phyloP scores from a whole-genome alignment of 2,329 filamentous ascomycete genomes.

The Zymoseptoria passerinii region DNA sequence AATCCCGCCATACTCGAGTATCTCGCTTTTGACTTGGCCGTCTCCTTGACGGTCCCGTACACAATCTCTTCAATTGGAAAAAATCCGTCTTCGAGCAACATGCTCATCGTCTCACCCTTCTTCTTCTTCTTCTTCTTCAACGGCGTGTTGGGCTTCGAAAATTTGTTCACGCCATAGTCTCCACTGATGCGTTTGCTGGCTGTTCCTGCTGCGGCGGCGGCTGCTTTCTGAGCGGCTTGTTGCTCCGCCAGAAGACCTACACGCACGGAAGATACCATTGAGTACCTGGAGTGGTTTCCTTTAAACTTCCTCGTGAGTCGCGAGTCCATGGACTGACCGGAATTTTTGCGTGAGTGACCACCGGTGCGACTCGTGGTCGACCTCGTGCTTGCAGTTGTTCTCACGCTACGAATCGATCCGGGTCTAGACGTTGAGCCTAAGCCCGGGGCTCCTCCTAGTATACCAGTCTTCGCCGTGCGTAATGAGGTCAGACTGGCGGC shows the following conservation, averaged over 20 bases:
- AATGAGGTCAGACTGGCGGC: neutral
- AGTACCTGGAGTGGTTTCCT: neutral
- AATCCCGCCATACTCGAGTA: constrained; percentile 8
- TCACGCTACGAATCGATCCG: neutral
- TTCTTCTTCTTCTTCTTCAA: constrained; percentile 11
- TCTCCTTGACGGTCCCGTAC: constrained; percentile 3
- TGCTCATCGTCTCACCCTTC: constrained; percentile 26
- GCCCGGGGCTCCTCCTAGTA: neutral
- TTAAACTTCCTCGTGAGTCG: neutral
- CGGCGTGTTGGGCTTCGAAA: neutral
- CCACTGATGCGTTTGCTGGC: neutral
- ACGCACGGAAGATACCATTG: neutral
- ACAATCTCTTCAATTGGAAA: constrained; percentile 15
- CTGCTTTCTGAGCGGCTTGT: neutral
- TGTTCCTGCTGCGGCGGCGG: neutral
- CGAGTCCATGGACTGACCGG: neutral
- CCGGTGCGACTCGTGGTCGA: neutral
- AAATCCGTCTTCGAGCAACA: constrained; percentile 26
- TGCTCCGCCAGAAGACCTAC: neutral
- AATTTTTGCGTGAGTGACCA: neutral
- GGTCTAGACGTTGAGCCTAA: neutral
- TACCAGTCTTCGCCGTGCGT: neutral
- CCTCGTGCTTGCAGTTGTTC: neutral
- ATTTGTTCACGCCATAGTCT: neutral
- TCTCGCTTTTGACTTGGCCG: neutral